Conservation (phyloP, 2,329 filamentous ascomycete genomes). For the Alternaria tenuissima region DNA sequence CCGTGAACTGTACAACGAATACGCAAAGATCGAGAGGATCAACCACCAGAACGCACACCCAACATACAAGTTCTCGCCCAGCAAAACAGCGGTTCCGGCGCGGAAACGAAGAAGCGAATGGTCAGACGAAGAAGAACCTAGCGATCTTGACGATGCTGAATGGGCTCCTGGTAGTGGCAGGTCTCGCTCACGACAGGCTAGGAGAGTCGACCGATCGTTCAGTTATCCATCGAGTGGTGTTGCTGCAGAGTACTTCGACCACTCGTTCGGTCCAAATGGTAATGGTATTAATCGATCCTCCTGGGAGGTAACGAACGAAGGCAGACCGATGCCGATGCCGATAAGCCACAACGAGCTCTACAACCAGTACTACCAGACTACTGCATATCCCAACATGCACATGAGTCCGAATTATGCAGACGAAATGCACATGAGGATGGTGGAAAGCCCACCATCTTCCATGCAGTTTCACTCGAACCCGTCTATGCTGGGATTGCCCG, state of each 20-base stretch:
- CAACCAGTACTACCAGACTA: constrained; percentile 62
- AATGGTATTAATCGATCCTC: constrained; percentile 55
- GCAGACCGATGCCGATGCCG: constrained; percentile 57
- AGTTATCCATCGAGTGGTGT: constrained; percentile 38
- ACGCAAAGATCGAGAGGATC: constrained; percentile 80
- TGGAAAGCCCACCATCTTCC: constrained; percentile 38
- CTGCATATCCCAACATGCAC: constrained; percentile 53
- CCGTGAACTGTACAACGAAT: constrained; percentile 76
- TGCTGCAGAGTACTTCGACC: constrained; percentile 37
- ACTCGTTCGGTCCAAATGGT: constrained; percentile 37
- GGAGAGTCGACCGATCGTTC: constrained; percentile 35
- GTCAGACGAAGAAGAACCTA: constrained; percentile 51
- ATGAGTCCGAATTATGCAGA: constrained; percentile 37
- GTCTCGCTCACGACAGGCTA: constrained; percentile 30
- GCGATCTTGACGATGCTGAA: constrained; percentile 54
- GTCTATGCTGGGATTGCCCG: constrained; percentile 49
- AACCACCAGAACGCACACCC: constrained; percentile 89
- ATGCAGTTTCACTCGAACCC: constrained; percentile 45
- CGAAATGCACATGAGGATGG: constrained; percentile 55
- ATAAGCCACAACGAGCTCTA: constrained; percentile 56
- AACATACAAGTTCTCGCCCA: constrained; percentile 91
- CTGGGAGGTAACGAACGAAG: constrained; percentile 63
- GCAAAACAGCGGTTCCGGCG: constrained; percentile 64
- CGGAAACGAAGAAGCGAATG: constrained; percentile 59
- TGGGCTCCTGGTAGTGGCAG: constrained; percentile 46